phyloP scores from a whole-genome alignment of 2,329 filamentous ascomycete genomes.

The Sclerotinia trifoliorum region DNA sequence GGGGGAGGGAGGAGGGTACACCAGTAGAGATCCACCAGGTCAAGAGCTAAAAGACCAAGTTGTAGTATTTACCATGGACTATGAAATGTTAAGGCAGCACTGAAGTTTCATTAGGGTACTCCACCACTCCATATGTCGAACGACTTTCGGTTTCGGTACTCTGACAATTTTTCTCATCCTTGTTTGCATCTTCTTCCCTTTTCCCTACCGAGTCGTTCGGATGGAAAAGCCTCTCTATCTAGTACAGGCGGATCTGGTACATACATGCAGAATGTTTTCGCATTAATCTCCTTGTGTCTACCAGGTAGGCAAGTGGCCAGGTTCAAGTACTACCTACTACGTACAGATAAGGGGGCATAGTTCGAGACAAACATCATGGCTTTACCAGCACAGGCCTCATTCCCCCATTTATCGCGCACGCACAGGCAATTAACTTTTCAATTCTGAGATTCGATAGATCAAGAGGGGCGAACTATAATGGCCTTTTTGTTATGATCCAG shows the following conservation, averaged over 20 bases:
- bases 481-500: background rate
- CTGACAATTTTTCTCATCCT: conserved; percentile 2
- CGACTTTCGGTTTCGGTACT: background rate
- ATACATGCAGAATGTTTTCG: background rate
- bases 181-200: background rate
- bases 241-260: background rate
- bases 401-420: conserved; percentile 4
- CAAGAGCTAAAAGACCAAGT: too few relatives aligned
- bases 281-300: conserved; percentile 11
- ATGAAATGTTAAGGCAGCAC: background rate
- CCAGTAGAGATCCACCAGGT: too few relatives aligned
- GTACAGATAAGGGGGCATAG: background rate
- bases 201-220: background rate
- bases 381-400: conserved; percentile 9
- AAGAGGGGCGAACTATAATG: background rate
- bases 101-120: background rate
- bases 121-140: background rate
- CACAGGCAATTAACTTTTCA: conserved; percentile 4
- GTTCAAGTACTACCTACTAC: background rate
- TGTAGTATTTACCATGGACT: background rate
- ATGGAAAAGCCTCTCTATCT: background rate
- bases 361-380: background rate
- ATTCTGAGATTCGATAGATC: conserved; percentile 15
- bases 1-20: too few relatives aligned
- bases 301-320: background rate